Evolutionary conservation across 768 basidiomycete genomes (phyloP).

Genomic region (Tephrocybe sp.): DNA sequence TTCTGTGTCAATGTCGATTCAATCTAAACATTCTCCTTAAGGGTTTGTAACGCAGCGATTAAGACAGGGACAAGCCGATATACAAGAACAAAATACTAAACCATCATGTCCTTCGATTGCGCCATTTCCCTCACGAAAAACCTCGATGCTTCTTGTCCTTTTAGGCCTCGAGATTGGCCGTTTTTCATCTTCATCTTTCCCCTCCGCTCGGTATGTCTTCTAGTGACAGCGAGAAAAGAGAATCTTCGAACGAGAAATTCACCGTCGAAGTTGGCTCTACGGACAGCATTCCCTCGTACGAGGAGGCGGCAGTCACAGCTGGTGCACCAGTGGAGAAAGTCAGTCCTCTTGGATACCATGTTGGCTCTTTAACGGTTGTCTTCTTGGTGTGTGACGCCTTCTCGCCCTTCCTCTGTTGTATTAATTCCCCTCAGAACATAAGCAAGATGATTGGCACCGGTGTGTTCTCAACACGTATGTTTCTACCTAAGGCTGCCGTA

Average conservation of each 20-base stretch:
- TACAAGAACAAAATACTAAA: not conserved
- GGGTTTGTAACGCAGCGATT: too few species aligned
- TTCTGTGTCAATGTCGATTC: not conserved
- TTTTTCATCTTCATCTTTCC: not conserved
- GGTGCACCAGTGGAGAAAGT: constrained; percentile 32
- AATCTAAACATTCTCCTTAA: too few species aligned
- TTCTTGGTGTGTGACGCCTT: constrained; percentile 7
- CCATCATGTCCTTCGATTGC: constrained; percentile 16
- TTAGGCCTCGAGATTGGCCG: not conserved
- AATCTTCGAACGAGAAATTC: constrained; percentile 15
- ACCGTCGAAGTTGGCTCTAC: constrained; percentile 14
- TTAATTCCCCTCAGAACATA: constrained; percentile 24
- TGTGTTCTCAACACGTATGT: constrained; percentile 31
- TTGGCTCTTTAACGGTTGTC: constrained; percentile 22
- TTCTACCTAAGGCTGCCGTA: too few species aligned
- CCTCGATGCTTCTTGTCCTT: not conserved
- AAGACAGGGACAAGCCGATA: too few species aligned
- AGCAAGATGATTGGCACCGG: constrained; percentile 41
- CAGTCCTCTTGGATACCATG: constrained; percentile 36
- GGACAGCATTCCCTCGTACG: constrained; percentile 23
- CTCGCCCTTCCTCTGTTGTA: not conserved
- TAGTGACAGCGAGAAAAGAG: constrained; percentile 9
- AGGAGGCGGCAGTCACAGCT: constrained; percentile 26
- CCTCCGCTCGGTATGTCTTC: constrained; percentile 15
- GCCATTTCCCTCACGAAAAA: constrained; percentile 14